phyloP scores from a whole-genome alignment of 208 protist genomes.

The Trypanosoma melophagium region DNA sequence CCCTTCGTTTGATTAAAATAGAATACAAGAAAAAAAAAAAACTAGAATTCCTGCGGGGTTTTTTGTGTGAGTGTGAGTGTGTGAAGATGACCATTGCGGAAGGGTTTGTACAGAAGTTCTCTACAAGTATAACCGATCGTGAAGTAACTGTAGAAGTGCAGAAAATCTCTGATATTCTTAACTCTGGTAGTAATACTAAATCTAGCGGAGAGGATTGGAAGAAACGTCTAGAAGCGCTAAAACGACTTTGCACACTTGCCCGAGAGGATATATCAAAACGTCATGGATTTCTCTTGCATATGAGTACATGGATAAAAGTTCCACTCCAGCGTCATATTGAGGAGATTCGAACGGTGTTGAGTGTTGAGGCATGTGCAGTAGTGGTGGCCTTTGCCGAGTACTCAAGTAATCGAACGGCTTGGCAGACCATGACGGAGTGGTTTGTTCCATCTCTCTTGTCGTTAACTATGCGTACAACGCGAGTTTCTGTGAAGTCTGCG shows the following conservation, averaged over 20 bases:
- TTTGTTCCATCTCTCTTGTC: constrained; percentile 45
- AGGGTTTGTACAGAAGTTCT: no score
- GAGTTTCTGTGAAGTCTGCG: constrained; percentile 30
- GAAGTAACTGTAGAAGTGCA: constrained; percentile 27
- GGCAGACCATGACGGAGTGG: constrained; percentile 34
- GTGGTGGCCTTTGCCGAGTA: constrained; percentile 25
- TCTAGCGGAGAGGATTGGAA: constrained; percentile 28
- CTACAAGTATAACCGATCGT: constrained; percentile 9
- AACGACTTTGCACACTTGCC: constrained; percentile 31
- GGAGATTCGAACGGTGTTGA: constrained; percentile 39
- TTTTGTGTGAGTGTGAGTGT: no score
- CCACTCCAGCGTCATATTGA: constrained; percentile 41
- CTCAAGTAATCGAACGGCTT: constrained; percentile 20
- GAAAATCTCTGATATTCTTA: constrained; percentile 31
- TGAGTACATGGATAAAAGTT: constrained; percentile 50
- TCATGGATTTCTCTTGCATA: constrained; percentile 32
- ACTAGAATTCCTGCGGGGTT: neutral
- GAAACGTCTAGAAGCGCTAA: constrained; percentile 32
- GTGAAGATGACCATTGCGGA: no score
- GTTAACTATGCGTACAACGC: constrained; percentile 35
- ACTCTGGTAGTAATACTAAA: constrained; percentile 2
- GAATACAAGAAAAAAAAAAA: neutral
- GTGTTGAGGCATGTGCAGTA: constrained; percentile 23
- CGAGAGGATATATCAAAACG: constrained; percentile 31
- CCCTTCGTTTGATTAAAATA: neutral